Evolutionary conservation across 768 basidiomycete genomes (phyloP), one percentile per base, ranked within the genome.

Genomic region (Pholiota microspora): DNA sequence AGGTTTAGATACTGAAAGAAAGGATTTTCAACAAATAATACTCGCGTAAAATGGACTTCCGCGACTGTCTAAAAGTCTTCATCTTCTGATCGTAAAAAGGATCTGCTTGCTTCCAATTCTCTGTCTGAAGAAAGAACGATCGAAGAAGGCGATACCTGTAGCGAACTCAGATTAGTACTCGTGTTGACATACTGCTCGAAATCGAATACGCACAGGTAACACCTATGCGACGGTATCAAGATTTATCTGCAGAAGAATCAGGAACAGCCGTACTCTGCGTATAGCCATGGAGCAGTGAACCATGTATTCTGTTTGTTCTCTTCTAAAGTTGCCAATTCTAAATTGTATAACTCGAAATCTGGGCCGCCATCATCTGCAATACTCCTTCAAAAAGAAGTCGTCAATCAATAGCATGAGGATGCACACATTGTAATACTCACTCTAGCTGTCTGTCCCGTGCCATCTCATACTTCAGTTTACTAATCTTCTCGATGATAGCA

Each of bases 241-340:
- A 46, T 1, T 35, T n/a, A 8, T 21, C 7, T 23, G 7, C 40
- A 42, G 10, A 47, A 51, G 18, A 9, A 25, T 27, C 21, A 57
- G 48, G 52, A 34, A 54, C 56, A 64, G 48, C 50, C 88, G 60
- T 74, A 97, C 87, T 98, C 96, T 53, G 94, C 93, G 67, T 79
- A 98, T n/a, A 99, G 78, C 96, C 96, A 99, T 1, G 94, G 92
- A 4, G 91, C 84, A 7, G 83, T 89, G 66, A 92, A 94, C 96
- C 96, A 99, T 0, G 88, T 89, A 56, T 85, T 78, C 62, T 77
- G 75, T 2, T 69, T 67, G 1, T 74, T 66, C 24, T 73, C 68
- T 0, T 72, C 71, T 1, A 90, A 76, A 0, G 69, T 67, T 4
- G 68, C 67, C 10, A 99, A 75, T 58, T 93, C 87, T 0, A 71